Conservation (phyloP, 129 eudicot species). For the Helichrysum umbraculigerum region DNA sequence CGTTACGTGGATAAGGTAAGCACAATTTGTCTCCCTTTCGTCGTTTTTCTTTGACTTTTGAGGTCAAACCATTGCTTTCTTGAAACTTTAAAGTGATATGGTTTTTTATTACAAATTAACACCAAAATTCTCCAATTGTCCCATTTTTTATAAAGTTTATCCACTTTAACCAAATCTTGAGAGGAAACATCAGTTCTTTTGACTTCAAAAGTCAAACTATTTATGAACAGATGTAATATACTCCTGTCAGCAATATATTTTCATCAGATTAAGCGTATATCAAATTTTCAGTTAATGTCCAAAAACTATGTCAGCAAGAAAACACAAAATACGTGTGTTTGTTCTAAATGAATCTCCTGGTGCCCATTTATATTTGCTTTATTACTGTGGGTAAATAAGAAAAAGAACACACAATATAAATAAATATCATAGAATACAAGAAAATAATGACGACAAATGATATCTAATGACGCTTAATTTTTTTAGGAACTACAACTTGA, state of each 20-base stretch:
- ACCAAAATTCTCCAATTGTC: not conserved
- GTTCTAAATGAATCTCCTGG: no score
- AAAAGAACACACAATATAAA: no score
- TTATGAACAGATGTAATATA: not conserved
- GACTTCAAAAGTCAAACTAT: constrained; percentile 5
- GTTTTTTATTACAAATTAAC: not conserved
- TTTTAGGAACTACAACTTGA: constrained; percentile 65
- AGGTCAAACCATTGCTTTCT: not conserved
- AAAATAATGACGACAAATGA: no score
- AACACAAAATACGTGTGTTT: no score
- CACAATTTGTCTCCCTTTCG: not conserved
- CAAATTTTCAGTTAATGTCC: no score
- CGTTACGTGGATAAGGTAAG: constrained; percentile 67
- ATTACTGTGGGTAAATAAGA: no score
- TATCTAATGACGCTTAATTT: not conserved
- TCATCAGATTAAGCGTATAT: no score
- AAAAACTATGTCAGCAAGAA: not conserved
- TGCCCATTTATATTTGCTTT: no score
- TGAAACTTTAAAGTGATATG: not conserved
- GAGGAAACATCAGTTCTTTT: not conserved
- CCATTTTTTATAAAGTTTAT: not conserved
- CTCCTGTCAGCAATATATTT: no score
- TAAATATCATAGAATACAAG: no score
- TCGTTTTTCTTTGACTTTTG: not conserved
- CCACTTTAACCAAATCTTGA: not conserved